These are phyloP conservation scores for Apocynum venetum DNA, from an alignment of 257 asterid species.

Conservation along the genomic window DNA sequence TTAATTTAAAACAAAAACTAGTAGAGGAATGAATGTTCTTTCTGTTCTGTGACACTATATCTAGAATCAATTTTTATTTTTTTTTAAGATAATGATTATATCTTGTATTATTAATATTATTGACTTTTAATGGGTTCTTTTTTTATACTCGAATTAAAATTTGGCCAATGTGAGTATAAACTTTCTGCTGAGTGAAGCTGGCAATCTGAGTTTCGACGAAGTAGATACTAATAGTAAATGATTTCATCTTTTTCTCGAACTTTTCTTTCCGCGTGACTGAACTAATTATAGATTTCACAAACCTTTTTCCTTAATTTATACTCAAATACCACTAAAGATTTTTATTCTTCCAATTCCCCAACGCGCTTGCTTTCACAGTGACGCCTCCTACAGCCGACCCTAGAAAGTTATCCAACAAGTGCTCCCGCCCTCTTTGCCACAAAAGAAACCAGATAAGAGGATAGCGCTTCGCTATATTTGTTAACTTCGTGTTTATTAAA, in stretches of 20 bases:
- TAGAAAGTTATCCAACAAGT: conserved; percentile 4
- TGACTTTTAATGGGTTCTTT: no score
- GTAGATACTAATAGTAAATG: not conserved
- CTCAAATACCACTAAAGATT: conserved; percentile 13
- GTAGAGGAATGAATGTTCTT: no score
- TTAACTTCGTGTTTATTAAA: no score
- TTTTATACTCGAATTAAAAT: no score
- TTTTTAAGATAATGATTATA: no score
- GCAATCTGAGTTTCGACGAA: conserved; percentile 28
- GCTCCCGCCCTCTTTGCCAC: no score
- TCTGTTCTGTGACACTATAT: no score
- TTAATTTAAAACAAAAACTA: no score
- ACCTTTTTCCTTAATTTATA: conserved; percentile 33
- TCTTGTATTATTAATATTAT: no score
- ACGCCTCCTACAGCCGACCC: conserved; percentile 22
- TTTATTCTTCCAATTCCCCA: conserved; percentile 13
- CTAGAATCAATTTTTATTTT: no score
- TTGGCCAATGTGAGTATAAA: not conserved
- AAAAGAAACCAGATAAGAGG: not conserved
- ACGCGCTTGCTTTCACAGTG: conserved; percentile 36
- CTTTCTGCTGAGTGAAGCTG: conserved; percentile 30
- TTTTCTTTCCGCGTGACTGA: conserved; percentile 50
- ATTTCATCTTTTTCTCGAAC: conserved; percentile 17
- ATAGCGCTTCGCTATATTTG: no score
- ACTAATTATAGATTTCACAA: conserved; percentile 37